Conservation (phyloP, 768 basidiomycete genomes). For the Flagelloscypha sp. region DNA sequence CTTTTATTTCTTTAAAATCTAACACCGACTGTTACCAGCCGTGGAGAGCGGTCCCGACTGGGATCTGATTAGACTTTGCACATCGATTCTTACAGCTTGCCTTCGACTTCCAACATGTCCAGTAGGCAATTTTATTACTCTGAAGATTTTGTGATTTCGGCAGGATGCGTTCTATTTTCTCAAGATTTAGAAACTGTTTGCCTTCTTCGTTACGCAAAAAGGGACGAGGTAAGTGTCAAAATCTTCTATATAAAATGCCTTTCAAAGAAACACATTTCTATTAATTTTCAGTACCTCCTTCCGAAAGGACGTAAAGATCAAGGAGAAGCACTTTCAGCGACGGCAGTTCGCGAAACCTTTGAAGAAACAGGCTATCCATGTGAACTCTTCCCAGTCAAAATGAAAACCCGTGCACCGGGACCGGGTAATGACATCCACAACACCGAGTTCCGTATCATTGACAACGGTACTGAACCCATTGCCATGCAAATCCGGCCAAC, state of each 20-base stretch:
- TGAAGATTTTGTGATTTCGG: slow-evolving; percentile 31
- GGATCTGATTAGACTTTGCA: no score
- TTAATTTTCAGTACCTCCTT: slow-evolving; percentile 38
- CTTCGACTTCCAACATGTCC: no score
- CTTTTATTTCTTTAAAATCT: no score
- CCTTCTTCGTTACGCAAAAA: no score
- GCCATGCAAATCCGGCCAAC: slow-evolving; percentile 23
- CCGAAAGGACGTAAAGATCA: slow-evolving; percentile 59
- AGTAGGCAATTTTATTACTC: slow-evolving; percentile 19
- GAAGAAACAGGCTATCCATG: slow-evolving; percentile 61
- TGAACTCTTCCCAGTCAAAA: slow-evolving; percentile 35
- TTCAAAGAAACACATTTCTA: no score
- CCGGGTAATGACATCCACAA: slow-evolving; percentile 31
- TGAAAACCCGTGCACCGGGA: slow-evolving; percentile 48
- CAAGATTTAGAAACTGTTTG: no score
- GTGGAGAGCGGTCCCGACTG: no score
- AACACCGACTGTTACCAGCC: no score
- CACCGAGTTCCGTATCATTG: slow-evolving; percentile 14
- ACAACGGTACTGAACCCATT: slow-evolving; percentile 24
- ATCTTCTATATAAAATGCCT: no score
- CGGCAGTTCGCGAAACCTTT: slow-evolving; percentile 54
- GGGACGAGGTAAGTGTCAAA: no score
- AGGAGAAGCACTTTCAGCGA: slow-evolving; percentile 39
- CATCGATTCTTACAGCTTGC: no score
- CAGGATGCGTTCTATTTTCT: slow-evolving; percentile 36